A percentile compares a stretch with the other conserved stretches of the same genome.
These are phyloP conservation scores for Naganishia antarctica DNA, from an alignment of 768 basidiomycete genomes.

Conservation along the genomic window DNA sequence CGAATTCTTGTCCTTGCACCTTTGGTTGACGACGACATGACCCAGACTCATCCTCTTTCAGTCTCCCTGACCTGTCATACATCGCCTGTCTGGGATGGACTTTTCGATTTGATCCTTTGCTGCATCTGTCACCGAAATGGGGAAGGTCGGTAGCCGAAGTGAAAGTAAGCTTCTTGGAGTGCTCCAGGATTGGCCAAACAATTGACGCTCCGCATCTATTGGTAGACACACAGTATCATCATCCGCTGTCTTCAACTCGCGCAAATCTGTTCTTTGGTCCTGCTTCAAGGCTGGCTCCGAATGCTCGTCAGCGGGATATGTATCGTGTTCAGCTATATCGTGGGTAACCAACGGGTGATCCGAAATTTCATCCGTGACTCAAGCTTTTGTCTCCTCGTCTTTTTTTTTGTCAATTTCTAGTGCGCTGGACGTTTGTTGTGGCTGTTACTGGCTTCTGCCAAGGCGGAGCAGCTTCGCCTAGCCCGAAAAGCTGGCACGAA, in stretches of 20 bases:
- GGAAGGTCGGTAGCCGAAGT: neutral
- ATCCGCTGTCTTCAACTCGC: neutral
- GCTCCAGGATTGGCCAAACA: too few species aligned
- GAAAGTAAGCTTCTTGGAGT: neutral
- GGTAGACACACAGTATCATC: neutral
- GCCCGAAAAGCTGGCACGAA: too few species aligned
- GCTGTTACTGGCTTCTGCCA: neutral
- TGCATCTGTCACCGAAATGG: neutral
- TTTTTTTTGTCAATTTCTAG: neutral
- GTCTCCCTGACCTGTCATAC: neutral
- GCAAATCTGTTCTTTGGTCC: neutral
- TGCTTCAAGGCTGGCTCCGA: slow-evolving; percentile 1
- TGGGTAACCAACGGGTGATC: neutral
- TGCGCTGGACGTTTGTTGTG: neutral
- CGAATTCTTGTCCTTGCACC: neutral
- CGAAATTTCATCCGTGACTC: too few species aligned
- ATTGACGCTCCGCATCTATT: too few species aligned
- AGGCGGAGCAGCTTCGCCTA: slow-evolving; percentile 6
- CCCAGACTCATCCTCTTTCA: neutral
- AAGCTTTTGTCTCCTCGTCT: too few species aligned
- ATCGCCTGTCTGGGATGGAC: neutral
- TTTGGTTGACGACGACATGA: neutral
- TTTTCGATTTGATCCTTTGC: neutral
- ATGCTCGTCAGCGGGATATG: neutral
- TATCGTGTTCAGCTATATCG: neutral